Percentiles rank a stretch among this genome's conserved stretches.
Conservation (phyloP, 768 basidiomycete species). For the Peribolospora baueri region DNA sequence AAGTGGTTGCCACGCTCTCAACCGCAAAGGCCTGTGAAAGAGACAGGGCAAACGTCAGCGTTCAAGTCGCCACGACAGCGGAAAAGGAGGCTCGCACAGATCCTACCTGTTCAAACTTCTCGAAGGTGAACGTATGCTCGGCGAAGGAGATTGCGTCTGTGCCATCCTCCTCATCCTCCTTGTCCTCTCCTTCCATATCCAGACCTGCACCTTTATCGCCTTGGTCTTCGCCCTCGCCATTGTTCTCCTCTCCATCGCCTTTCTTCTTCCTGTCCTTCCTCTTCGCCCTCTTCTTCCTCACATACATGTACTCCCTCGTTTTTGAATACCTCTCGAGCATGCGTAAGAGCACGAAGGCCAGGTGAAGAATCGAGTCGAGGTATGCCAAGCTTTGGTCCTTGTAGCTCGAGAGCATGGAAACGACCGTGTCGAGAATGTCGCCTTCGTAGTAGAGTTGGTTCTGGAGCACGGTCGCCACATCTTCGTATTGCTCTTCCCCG, state of each 20-base stretch:
- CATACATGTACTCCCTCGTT: conserved; percentile 43
- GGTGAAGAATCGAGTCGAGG: conserved; percentile 60
- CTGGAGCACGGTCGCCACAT: conserved; percentile 57
- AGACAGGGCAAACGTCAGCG: background rate
- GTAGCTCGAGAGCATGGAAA: conserved; percentile 52
- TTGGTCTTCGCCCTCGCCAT: conserved; percentile 29
- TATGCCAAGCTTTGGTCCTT: conserved; percentile 50
- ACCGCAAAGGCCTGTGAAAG: conserved; percentile 57
- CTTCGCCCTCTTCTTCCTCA: conserved; percentile 38
- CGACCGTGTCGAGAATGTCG: conserved; percentile 67
- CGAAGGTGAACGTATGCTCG: conserved; percentile 78
- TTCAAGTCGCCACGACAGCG: background rate
- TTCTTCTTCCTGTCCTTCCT: conserved; percentile 23
- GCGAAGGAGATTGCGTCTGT: conserved; percentile 33
- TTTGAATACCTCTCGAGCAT: conserved; percentile 80
- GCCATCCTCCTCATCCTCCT: conserved; percentile 30
- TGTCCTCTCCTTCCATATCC: conserved; percentile 37
- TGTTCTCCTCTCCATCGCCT: background rate
- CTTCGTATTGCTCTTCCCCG: conserved; percentile 31
- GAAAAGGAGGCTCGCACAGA: conserved; percentile 4
- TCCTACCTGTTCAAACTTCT: conserved; percentile 64
- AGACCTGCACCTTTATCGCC: conserved; percentile 23
- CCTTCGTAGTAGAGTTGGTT: conserved; percentile 87
- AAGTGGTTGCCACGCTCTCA: conserved; percentile 58
- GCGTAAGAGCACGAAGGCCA: conserved; percentile 59